phyloP scores from a whole-genome alignment of 2,329 filamentous ascomycete species.

The Leptographium lundbergii region DNA sequence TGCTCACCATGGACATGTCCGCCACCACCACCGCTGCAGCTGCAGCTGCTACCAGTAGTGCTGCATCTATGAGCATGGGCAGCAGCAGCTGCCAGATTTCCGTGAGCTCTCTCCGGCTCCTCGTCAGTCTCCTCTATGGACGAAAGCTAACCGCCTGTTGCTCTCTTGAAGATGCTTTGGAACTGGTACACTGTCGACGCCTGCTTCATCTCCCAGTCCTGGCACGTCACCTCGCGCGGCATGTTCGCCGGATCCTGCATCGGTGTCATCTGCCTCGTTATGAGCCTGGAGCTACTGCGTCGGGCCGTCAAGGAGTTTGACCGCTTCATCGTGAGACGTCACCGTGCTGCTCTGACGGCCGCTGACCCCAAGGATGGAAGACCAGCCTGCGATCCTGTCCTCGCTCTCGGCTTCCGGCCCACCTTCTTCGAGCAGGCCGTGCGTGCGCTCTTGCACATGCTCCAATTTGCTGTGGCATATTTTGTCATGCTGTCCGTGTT shows the following conservation, averaged over 20 bases:
- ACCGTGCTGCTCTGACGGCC: constrained; percentile 14
- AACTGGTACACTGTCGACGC: constrained; percentile 64
- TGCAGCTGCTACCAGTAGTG: neutral
- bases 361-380: neutral
- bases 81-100: constrained; percentile 27
- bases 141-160: neutral
- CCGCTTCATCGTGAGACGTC: constrained; percentile 45
- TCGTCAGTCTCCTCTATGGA: neutral
- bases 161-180: constrained; percentile 48
- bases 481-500: constrained; percentile 53
- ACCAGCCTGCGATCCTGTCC: neutral
- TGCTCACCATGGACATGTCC: neutral
- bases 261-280: constrained; percentile 61
- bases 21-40: constrained; percentile 2
- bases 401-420: constrained; percentile 32
- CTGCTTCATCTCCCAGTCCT: constrained; percentile 57
- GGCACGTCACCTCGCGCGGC: constrained; percentile 55
- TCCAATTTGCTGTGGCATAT: constrained; percentile 65
- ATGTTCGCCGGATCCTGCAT: constrained; percentile 76
- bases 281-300: constrained; percentile 60
- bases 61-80: constrained; percentile 17
- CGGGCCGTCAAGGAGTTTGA: constrained; percentile 63
- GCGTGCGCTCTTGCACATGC: constrained; percentile 53
- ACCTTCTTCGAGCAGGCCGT: constrained; percentile 52
- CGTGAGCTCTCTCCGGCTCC: constrained; percentile 18